Evolutionary conservation across 192 early-diverging fungal species (phyloP), one percentile per base, ranked within the genome.

Genomic region (Phycomyces nitens): DNA sequence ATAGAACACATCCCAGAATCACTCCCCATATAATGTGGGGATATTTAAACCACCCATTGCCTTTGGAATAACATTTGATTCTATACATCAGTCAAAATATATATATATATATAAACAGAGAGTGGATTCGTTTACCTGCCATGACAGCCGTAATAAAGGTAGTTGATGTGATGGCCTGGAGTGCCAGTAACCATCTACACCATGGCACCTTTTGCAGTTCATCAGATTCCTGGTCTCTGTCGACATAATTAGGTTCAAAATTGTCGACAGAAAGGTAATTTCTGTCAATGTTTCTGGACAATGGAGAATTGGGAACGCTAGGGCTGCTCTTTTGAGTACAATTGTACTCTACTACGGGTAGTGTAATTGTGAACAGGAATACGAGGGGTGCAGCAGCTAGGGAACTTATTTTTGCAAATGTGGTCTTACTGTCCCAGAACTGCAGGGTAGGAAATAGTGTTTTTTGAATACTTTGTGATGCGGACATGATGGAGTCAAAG

Each of bases 291-390:
- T 58, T 39, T 38, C n/a, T 18, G 18, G 12, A 3, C 3, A 18
- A 21, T 18, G 16, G 44, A 15, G 15, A 9, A 40, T 5, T 53
- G 9, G 22, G n/a, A 41, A 12, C 8, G 39, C 16, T 22, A 40
- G 44, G 1, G 34, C 3, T 24, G 51, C 12, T 20, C 4, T 72
- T 65, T 26, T 18, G 14, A 10, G 76, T n/a, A 26, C 67, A 69
- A 15, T 82, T 68, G 1, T 66, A 34, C 63, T 86, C 81, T 5
- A 85, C 84, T 15, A 86, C 85, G 18, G 89, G 88, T 44, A 86
- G 60, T 0, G 88, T 89, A 5, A 89, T 44, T 10, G 70, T 77
- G 42, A 89, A 60, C 0, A 85, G 2, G 0, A 84, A 59, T 2
- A 82, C 76, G 34, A 84, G 77, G 0, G 87, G 87, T 5, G 77